Evolutionary conservation across 148 eudicot genomes (phyloP), one percentile per base, ranked within the genome.

Genomic region (Rhododendron griersonianum): DNA sequence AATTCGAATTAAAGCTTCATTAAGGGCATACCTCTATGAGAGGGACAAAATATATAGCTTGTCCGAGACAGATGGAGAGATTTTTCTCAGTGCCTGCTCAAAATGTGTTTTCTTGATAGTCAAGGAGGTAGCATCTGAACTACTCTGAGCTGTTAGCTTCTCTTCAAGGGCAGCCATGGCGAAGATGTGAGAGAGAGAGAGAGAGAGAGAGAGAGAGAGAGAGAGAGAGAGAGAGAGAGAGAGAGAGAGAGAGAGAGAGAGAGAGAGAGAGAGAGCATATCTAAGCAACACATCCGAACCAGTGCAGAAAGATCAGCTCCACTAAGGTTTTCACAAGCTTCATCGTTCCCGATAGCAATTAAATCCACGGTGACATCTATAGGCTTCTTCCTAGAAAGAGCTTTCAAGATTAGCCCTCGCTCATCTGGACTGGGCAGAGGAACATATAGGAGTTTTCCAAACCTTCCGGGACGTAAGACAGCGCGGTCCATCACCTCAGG

Each of bases 291-390:
- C 41, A 37, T 37, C 41, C 41, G 5, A 37, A 37, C 98, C 95
- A 95, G 89, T 50, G 96, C 94, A 85, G 91, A 81, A 83, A 96
- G 98, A 88, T 96, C 98, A 78, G 98, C 98, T 78, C 98, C 98
- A 82, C 98, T 96, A 55, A 95, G 88, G 88, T 91, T 91, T 73
- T 90, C 89, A 88, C 96, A 93, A 78, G 89, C 88, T 44, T 86
- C 84, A 75, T 88, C 91, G 86, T 44, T 89, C 30, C 92, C 98
- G 37, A 96, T 81, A 44, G 93, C 91, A 83, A 91, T 87, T 87
- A 96, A 91, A 92, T 96, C 96, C 28, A 96, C 93, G 69, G 84
- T 86, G 63, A 88, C 76, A 88, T 95, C 96, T 83, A 96, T 69
- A 15, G 93, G 95, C 86, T 94, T 94, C 48, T 84, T 92, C 86